Percentiles rank a stretch among this genome's conserved stretches.
These are phyloP conservation scores for Fistulinella cinereoalba DNA, from an alignment of 1,284 basidiomycete species.

Conservation along the genomic window DNA sequence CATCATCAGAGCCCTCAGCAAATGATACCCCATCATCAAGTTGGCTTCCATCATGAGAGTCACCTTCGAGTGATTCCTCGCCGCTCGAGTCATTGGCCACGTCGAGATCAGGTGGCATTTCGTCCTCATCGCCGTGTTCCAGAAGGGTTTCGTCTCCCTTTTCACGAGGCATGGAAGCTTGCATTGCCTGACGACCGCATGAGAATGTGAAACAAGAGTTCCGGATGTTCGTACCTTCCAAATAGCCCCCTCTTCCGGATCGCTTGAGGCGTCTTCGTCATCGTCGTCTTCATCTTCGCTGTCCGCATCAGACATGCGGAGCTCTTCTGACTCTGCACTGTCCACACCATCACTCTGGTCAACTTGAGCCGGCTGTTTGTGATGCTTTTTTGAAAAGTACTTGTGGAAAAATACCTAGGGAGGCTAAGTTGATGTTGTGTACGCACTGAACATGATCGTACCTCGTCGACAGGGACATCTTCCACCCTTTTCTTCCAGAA, in stretches of 20 bases:
- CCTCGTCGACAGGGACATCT: conserved; percentile 88
- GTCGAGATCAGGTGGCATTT: conserved; percentile 39
- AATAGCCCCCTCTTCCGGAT: conserved; percentile 64
- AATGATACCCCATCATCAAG: conserved; percentile 46
- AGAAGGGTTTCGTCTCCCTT: conserved; percentile 46
- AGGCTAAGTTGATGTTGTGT: conserved; percentile 2
- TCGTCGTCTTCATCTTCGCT: conserved; percentile 45
- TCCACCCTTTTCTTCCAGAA: conserved; percentile 76
- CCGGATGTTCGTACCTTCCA: conserved; percentile 69
- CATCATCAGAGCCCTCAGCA: conserved; percentile 66
- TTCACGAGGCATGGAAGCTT: conserved; percentile 70
- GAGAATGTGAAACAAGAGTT: background rate
- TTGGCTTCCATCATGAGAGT: conserved; percentile 23
- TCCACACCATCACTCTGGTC: conserved; percentile 33
- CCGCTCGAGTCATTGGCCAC: conserved; percentile 33
- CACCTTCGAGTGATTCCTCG: conserved; percentile 28
- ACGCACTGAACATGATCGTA: conserved; percentile 32
- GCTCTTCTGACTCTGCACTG: conserved; percentile 34
- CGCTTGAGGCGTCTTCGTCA: conserved; percentile 44
- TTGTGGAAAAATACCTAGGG: conserved; percentile 64
- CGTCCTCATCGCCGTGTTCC: conserved; percentile 33
- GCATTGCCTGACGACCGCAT: conserved; percentile 64
- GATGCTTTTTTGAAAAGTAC: conserved; percentile 63
- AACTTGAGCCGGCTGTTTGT: conserved; percentile 41
- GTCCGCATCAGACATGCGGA: conserved; percentile 25